Base-by-base conservation (phyloP, 192 early-diverging fungal genomes). In the Coemansia umbellata region DNA sequence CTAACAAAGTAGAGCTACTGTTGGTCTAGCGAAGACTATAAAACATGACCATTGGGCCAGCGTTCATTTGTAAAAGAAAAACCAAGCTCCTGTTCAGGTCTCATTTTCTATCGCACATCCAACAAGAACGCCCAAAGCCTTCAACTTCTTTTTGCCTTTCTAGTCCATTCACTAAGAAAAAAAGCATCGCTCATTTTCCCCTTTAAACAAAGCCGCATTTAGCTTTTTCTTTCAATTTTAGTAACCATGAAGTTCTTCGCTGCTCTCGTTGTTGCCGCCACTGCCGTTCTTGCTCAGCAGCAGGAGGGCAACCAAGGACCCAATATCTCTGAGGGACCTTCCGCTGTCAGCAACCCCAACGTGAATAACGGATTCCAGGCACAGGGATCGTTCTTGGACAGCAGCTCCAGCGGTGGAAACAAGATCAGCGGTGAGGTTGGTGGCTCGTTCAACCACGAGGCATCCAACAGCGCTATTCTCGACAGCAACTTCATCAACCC, bases 231-330 rank as follows among this genome's bases (percentile, higher is more conserved):
- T 11, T 23, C 48, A 41, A 41, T 41, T n/a, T 22, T 15, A 48
- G 7, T 14, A 58, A 60, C 52, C 50, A 76, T 76, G 73, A 61
- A 76, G 73, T 60, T 76, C 55, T 58, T 69, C 44, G 54, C 73
- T 24, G 64, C 73, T 40, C 73, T 76, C 31, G 50, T 76, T 53
- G 61, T 76, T 52, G 73, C 73, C 62, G 60, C 73, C 17, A 56
- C 66, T 66, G 66, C 62, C 66, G 73, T 69, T 10, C 31, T 69
- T 21, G 73, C 66, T 36, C 73, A 76, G 73, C 60, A 76, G 53
- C 19, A 65, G 40, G 72, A 66, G 21, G 60, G 61, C 31, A 42
- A 55, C 32, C 45, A 55, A 14, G 73, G 66, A 22, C 52, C 65
- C 24, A 41, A 17, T 37, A 61, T 64, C 24, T 47, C 65, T 2